These are phyloP conservation scores for Plasmodium cynomolgi DNA, from an alignment of 169 alveolate species.

Conservation along the genomic window DNA sequence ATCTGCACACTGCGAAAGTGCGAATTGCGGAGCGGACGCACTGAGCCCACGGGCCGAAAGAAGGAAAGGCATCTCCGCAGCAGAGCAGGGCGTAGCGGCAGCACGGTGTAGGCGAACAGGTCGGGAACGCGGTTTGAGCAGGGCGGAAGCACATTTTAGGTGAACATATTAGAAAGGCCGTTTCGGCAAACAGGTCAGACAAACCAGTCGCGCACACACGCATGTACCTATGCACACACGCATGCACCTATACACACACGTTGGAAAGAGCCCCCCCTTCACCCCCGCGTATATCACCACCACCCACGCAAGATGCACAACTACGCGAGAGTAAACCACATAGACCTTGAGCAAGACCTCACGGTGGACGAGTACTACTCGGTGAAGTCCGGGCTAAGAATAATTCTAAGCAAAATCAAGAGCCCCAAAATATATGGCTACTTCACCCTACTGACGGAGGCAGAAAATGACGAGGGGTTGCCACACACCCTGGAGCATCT, in stretches of 20 bases:
- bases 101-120: not conserved
- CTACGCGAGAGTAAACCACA: constrained; percentile 22
- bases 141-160: not conserved
- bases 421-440: constrained; percentile 82
- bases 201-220: not conserved
- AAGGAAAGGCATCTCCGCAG: not conserved
- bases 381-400: constrained; percentile 34
- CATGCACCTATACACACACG: not conserved
- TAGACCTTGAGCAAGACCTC: constrained; percentile 34
- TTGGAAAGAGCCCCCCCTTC: not conserved
- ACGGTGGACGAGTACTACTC: constrained; percentile 56
- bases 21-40: not conserved
- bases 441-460: constrained; percentile 83
- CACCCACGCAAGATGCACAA: not conserved
- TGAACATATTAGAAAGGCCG: not conserved
- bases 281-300: no score
- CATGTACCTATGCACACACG: not conserved
- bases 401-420: constrained; percentile 37
- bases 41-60: not conserved
- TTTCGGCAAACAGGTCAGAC: not conserved
- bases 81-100: not conserved
- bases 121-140: no score
- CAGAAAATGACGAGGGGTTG: constrained; percentile 88
- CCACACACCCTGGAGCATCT: constrained; percentile 92
- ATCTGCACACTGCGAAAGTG: not conserved